These are phyloP conservation scores for Colletotrichum ledebouriae DNA, from an alignment of 2,329 filamentous ascomycete species.

Conservation along the genomic window DNA sequence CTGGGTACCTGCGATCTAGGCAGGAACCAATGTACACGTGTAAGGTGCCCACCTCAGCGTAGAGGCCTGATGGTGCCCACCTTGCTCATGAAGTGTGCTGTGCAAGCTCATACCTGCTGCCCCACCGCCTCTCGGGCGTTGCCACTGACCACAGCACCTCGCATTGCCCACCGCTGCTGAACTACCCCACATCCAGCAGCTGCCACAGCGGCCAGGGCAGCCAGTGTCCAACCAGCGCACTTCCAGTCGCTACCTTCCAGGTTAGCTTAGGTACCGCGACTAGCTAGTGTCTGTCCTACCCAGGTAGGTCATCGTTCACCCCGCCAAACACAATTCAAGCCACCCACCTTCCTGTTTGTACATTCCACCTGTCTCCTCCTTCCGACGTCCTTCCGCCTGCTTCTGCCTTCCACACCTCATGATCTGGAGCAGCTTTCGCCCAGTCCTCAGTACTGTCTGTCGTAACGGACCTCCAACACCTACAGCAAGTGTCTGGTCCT, in stretches of 20 bases:
- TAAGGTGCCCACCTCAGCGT: background rate
- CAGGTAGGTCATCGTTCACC: background rate
- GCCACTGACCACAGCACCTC: no score
- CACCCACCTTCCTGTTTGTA: background rate
- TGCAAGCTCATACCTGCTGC: no score
- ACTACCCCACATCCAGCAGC: no score
- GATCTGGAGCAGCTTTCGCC: conserved; percentile 24
- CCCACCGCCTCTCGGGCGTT: no score
- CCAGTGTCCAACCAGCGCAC: no score
- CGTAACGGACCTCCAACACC: background rate
- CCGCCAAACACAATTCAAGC: conserved; percentile 4
- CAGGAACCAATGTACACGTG: background rate
- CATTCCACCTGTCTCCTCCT: background rate
- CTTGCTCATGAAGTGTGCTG: no score
- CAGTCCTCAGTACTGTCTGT: conserved; percentile 2
- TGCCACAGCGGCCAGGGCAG: no score
- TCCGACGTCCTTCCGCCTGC: background rate
- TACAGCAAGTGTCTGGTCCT: background rate
- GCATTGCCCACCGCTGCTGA: no score
- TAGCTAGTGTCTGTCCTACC: background rate
- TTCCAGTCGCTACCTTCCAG: no score
- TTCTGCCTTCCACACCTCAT: conserved; percentile 9
- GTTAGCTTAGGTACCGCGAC: background rate
- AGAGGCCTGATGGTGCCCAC: no score
- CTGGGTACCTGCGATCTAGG: background rate